These are phyloP conservation scores for Podaxis sp. DNA, from an alignment of 768 basidiomycete species.

Conservation along the genomic window DNA sequence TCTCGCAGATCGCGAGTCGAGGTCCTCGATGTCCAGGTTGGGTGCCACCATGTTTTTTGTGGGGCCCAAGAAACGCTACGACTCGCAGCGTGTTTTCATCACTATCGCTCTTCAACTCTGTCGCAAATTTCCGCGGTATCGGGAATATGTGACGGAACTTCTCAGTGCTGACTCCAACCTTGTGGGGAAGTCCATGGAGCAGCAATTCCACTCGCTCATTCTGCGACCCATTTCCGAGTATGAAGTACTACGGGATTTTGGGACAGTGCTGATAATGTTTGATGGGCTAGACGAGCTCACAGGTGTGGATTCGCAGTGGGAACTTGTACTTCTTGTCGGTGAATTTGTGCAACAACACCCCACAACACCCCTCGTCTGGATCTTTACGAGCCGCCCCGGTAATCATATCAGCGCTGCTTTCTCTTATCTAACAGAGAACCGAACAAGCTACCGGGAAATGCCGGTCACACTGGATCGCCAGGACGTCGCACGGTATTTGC, in stretches of 20 bases:
- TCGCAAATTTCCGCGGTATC: background rate
- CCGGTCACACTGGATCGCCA: no score
- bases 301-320: background rate
- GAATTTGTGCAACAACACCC: background rate
- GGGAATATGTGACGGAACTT: background rate
- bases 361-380: background rate
- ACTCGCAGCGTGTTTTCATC: background rate
- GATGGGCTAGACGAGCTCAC: background rate
- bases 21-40: conserved; percentile 4
- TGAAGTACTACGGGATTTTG: background rate
- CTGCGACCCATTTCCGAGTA: background rate
- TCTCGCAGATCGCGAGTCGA: background rate
- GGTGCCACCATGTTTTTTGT: conserved; percentile 11
- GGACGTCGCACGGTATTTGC: background rate
- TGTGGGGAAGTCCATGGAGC: background rate
- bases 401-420: background rate
- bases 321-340: background rate
- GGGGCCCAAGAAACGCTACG: background rate
- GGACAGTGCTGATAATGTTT: background rate
- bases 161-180: background rate
- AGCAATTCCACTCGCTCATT: background rate
- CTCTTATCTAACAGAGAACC: background rate
- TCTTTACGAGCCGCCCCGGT: background rate
- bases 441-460: background rate
- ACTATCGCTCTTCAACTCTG: conserved; percentile 4